Conservation (phyloP, 75 land plant species). For the Pseudotsuga menziesii region DNA sequence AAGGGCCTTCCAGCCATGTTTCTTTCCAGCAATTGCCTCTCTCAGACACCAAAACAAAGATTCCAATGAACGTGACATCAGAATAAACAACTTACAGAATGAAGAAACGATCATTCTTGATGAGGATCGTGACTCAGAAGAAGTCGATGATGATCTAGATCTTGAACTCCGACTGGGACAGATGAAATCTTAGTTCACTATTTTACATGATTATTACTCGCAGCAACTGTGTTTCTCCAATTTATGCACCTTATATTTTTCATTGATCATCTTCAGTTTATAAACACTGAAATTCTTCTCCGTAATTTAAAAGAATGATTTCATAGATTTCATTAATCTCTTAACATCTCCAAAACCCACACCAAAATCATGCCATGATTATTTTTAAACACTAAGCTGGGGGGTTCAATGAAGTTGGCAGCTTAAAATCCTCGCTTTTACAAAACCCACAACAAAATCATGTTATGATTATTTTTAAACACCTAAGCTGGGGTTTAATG, state of each 20-base stretch:
- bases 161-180: slow-evolving; percentile 44
- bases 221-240: neutral
- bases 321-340: neutral
- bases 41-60: neutral
- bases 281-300: neutral
- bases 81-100: neutral
- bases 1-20: slow-evolving; percentile 5
- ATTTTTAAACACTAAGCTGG: too few species aligned
- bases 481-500: too few species aligned
- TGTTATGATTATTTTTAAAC: too few species aligned
- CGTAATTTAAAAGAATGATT: too few species aligned
- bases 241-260: neutral
- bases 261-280: neutral
- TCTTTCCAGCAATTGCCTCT: neutral
- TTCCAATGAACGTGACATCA: neutral
- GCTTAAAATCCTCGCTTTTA: too few species aligned
- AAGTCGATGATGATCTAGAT: slow-evolving; percentile 28
- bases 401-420: too few species aligned
- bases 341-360: too few species aligned
- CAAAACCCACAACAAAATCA: too few species aligned
- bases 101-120: neutral
- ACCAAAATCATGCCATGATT: too few species aligned
- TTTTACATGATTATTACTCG: neutral
- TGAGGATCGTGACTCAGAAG: neutral
- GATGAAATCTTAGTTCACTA: neutral